These are phyloP conservation scores for Penicillium ucsense DNA, from an alignment of 495 filamentous ascomycete species.

Conservation along the genomic window DNA sequence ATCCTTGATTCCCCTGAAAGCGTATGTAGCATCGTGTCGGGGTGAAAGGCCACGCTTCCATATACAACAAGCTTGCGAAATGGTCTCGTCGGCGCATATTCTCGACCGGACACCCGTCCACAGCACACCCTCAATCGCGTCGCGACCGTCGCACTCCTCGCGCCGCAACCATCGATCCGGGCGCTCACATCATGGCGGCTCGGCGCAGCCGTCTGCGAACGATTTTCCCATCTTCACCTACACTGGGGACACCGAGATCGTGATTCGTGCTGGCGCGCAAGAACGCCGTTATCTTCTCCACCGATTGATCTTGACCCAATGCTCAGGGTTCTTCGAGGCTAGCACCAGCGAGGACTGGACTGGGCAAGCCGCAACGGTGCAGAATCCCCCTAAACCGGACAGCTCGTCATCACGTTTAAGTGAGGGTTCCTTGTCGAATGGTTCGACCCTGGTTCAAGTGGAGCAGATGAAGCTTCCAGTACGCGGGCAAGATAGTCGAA, in stretches of 20 bases:
- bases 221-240: constrained; percentile 88
- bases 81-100: constrained; percentile 68
- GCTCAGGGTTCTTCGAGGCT: constrained; percentile 87
- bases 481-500: constrained; percentile 39
- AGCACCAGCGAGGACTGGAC: constrained; percentile 84
- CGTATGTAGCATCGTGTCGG: too few relatives aligned
- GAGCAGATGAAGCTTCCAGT: constrained; percentile 23
- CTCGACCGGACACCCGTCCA: constrained; percentile 42
- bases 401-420: background rate
- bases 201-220: constrained; percentile 63
- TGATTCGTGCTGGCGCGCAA: constrained; percentile 59
- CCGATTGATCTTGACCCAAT: constrained; percentile 72
- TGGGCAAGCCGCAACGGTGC: constrained; percentile 23
- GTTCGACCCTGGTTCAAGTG: constrained; percentile 31
- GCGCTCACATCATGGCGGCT: constrained; percentile 73
- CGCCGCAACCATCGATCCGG: constrained; percentile 58
- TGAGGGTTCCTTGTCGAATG: constrained; percentile 27
- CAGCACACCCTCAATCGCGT: constrained; percentile 50
- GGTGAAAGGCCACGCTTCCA: too few relatives aligned
- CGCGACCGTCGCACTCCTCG: constrained; percentile 44
- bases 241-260: constrained; percentile 83
- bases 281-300: constrained; percentile 81
- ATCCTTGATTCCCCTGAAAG: background rate
- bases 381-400: constrained; percentile 14
- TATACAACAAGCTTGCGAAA: constrained; percentile 17